phyloP scores from a whole-genome alignment of 768 basidiomycete species.

The Udeniomyces megalosporus region DNA sequence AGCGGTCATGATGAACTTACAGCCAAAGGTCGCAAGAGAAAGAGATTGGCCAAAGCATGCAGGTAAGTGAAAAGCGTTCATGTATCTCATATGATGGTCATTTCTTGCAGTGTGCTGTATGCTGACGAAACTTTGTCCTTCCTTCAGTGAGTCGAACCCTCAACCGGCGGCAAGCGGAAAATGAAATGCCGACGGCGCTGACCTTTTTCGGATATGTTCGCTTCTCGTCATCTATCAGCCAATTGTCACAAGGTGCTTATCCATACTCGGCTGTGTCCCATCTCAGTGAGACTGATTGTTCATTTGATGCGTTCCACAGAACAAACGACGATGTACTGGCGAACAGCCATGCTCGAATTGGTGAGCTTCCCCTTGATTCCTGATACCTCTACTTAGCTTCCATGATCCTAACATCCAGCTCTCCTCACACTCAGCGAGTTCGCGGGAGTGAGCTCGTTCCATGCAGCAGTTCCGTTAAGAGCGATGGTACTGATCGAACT shows the following conservation, averaged over 20 bases:
- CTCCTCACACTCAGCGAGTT: background rate
- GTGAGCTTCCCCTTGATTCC: background rate
- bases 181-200: background rate
- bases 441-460: constrained; percentile 1
- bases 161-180: background rate
- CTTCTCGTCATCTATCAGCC: background rate
- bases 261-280: background rate
- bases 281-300: background rate
- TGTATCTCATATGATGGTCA: background rate
- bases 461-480: background rate
- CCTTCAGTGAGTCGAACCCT: background rate
- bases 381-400: background rate
- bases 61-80: background rate
- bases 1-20: constrained; percentile 3
- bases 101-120: background rate
- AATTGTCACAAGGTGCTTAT: constrained; percentile 10
- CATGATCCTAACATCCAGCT: background rate
- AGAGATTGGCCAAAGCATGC: constrained; percentile 12
- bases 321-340: constrained; percentile 10
- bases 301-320: background rate
- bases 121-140: background rate
- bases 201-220: background rate
- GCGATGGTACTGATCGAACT: no score
- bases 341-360: constrained; percentile 12
- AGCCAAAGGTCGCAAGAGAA: constrained; percentile 10